phyloP scores from a whole-genome alignment of 192 early-diverging fungal genomes.

The Lobosporangium transversale region DNA sequence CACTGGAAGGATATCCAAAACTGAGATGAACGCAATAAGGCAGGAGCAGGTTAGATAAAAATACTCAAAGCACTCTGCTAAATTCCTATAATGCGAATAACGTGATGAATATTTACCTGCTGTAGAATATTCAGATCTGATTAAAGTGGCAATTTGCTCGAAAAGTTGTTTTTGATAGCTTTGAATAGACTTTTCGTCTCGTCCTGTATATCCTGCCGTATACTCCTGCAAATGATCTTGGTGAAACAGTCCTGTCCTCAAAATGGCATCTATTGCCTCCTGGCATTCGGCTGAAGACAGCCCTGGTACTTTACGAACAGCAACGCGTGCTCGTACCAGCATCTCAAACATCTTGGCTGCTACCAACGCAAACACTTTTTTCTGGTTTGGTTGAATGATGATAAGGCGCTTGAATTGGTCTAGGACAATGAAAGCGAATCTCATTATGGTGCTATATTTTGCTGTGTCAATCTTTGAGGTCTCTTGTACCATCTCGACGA shows the following conservation, averaged over 20 bases:
- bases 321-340: slow-evolving; percentile 21
- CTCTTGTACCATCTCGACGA: slow-evolving; percentile 19
- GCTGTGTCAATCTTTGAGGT: not conserved
- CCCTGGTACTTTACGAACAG: slow-evolving; percentile 1
- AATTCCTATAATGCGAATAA: not conserved
- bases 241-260: slow-evolving; percentile 40
- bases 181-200: slow-evolving; percentile 36
- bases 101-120: slow-evolving; percentile 6
- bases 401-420: slow-evolving; percentile 37
- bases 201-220: slow-evolving; percentile 26
- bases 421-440: slow-evolving; percentile 20
- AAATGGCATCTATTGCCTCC: slow-evolving; percentile 30
- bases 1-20: slow-evolving; percentile 25
- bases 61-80: not conserved
- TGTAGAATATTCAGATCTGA: slow-evolving; percentile 15
- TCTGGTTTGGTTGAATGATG: slow-evolving; percentile 45
- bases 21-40: not conserved
- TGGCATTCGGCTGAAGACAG: slow-evolving; percentile 8
- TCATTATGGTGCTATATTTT: slow-evolving; percentile 7
- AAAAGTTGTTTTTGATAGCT: slow-evolving; percentile 53
- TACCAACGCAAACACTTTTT: slow-evolving; percentile 35
- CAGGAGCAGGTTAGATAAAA: not conserved
- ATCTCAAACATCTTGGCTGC: slow-evolving; percentile 40
- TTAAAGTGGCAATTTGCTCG: slow-evolving; percentile 27
- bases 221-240: slow-evolving; percentile 50